Conservation (phyloP, 495 filamentous ascomycete species). For the Aspergillus affinis region DNA sequence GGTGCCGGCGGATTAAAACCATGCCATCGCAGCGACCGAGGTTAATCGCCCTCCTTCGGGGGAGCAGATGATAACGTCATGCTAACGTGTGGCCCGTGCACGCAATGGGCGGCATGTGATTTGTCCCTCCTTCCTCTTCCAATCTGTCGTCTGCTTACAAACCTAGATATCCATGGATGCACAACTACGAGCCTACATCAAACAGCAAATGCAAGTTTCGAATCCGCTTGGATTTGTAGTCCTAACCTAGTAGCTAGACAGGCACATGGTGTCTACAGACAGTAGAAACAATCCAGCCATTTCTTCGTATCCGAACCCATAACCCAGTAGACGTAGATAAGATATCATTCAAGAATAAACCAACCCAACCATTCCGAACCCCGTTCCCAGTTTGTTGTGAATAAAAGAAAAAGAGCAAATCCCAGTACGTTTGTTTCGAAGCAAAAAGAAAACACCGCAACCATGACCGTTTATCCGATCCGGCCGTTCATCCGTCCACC, state of each 20-base stretch:
- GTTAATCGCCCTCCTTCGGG: not conserved
- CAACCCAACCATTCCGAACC: slow-evolving; percentile 28
- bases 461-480: not conserved
- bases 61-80: slow-evolving; percentile 9
- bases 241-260: not conserved
- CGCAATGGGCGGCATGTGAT: slow-evolving; percentile 9
- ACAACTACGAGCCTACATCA: not conserved
- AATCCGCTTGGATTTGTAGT: not conserved
- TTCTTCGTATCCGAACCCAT: slow-evolving; percentile 4
- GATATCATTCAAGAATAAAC: slow-evolving; percentile 13
- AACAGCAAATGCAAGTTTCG: not conserved
- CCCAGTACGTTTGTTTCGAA: not conserved
- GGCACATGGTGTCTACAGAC: not conserved
- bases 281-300: slow-evolving; percentile 8
- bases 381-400: slow-evolving; percentile 28
- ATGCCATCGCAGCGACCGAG: slow-evolving; percentile 9
- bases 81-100: slow-evolving; percentile 10
- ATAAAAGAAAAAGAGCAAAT: slow-evolving; percentile 4
- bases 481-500: too few relatives aligned
- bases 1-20: not conserved
- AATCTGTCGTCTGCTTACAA: too few relatives aligned
- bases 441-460: not conserved
- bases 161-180: too few relatives aligned
- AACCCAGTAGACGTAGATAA: slow-evolving; percentile 4
- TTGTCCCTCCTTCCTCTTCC: not conserved